Evolutionary conservation across 2,329 filamentous ascomycete genomes (phyloP), one percentile per base, ranked within the genome.

Genomic region (Penicillium sp.): DNA sequence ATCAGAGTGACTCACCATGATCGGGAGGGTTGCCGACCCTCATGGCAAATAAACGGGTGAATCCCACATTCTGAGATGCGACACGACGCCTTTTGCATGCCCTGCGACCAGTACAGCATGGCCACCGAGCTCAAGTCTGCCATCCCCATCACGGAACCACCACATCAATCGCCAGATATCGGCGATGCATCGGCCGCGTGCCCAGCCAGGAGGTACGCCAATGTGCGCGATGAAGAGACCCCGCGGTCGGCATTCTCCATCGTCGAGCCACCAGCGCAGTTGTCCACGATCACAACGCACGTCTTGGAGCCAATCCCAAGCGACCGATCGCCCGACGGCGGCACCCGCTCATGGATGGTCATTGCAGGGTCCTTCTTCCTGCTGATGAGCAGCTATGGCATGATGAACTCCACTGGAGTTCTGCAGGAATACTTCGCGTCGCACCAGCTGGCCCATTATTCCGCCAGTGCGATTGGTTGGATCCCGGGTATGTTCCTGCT

Each of bases 361-460:
- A 53, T 69, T 0, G 19, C 59, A 2, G 65, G 65, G 1, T 63
- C 64, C 1, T 70, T 68, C 39, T 54, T 63, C 14, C 56, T 65
- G 2, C 50, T 69, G 2, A 66, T 68, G 54, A 56, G 60, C 11
- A 65, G 60, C 0, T 69, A 68, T 41, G 73, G 74, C 0, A 67
- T 76, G 33, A 75, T 75, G 71, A 71, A 73, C 33, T 68, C 69
- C 1, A 65, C 75, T 3, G 74, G 74, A 7, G 70, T 73, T 2
- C 49, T 76, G 3, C 74, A 76, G 47, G 65, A 67, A 14, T 73
- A 76, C 33, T 64, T 74, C 8, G 61, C 66, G 11, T 54, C 59
- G 1, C 62, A 76, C 33, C 73, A 77, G 43, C 62, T 77, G 1
- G 53, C 61, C 0, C 43, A 48, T 10, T 74, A 73, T 46, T 64